A percentile compares a stretch with the other conserved stretches of the same genome.
These are phyloP conservation scores for Mucor lusitanicus DNA, from an alignment of 371 early-diverging fungal species.

Conservation along the genomic window DNA sequence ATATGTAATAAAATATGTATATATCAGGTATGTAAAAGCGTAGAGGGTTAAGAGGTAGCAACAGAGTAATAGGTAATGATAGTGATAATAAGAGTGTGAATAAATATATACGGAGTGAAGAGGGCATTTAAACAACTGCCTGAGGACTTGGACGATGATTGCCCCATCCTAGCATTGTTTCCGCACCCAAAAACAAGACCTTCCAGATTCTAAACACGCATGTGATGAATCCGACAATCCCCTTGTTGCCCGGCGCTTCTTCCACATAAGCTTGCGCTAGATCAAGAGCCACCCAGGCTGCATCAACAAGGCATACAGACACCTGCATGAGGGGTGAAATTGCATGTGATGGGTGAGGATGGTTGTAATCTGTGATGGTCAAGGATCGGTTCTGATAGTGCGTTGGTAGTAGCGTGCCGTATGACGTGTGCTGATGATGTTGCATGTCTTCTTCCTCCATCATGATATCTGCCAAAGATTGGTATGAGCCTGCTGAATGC, in stretches of 20 bases:
- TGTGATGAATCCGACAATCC: slow-evolving; percentile 10
- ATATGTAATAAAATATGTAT: background rate
- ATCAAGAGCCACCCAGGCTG: slow-evolving; percentile 30
- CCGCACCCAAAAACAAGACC: slow-evolving; percentile 37
- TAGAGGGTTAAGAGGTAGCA: background rate
- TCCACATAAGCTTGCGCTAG: slow-evolving; percentile 24
- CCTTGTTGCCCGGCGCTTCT: slow-evolving; percentile 1
- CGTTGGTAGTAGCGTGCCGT: slow-evolving; percentile 16
- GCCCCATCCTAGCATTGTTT: slow-evolving; percentile 28
- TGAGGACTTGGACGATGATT: slow-evolving; percentile 8
- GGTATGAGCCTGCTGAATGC: slow-evolving; percentile 26
- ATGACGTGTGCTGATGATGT: background rate
- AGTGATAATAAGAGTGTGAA: background rate
- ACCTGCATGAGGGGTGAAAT: slow-evolving; percentile 14
- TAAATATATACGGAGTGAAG: background rate
- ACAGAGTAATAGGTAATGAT: background rate
- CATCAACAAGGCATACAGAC: slow-evolving; percentile 24
- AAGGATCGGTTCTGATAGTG: slow-evolving; percentile 1
- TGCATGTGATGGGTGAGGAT: background rate
- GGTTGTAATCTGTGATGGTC: background rate
- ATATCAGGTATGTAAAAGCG: background rate
- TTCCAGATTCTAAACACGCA: slow-evolving; percentile 37
- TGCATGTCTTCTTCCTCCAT: slow-evolving; percentile 4
- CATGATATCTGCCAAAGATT: slow-evolving; percentile 42
- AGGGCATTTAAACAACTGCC: slow-evolving; percentile 10